Conservation (phyloP, 345 rosid species). For the Hibiscus syriacus region DNA sequence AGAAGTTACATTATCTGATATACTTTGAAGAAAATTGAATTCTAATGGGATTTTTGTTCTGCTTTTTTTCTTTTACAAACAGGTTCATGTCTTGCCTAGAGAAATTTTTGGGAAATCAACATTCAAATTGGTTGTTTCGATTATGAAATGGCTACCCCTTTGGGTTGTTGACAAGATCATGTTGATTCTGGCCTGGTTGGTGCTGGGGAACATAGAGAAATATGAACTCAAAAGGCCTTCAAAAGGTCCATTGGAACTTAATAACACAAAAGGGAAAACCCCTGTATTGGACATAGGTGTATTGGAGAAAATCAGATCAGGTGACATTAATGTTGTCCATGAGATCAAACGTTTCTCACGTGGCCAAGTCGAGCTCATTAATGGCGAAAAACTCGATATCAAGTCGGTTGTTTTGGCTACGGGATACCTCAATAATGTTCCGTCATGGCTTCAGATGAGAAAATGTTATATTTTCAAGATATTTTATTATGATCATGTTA, state of each 20-base stretch:
- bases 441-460: slow-evolving; percentile 77
- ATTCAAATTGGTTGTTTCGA: slow-evolving; percentile 42
- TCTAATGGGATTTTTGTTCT: slow-evolving; percentile 7
- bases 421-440: slow-evolving; percentile 87
- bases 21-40: not conserved
- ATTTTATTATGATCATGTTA: no score
- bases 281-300: no score
- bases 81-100: slow-evolving; percentile 88
- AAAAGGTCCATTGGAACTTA: slow-evolving; percentile 60
- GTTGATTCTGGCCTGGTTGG: slow-evolving; percentile 42
- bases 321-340: slow-evolving; percentile 62
- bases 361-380: slow-evolving; percentile 63
- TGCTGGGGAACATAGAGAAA: slow-evolving; percentile 50
- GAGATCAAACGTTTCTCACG: slow-evolving; percentile 73
- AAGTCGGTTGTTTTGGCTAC: slow-evolving; percentile 77
- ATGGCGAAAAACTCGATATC: slow-evolving; percentile 48
- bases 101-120: slow-evolving; percentile 72
- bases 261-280: slow-evolving; percentile 59
- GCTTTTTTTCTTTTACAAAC: slow-evolving; percentile 14
- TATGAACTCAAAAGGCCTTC: slow-evolving; percentile 65
- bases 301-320: slow-evolving; percentile 57
- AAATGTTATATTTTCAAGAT: not conserved
- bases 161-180: slow-evolving; percentile 70
- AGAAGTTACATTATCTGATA: no score
- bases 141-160: slow-evolving; percentile 64